Conservation (phyloP, 2,329 filamentous ascomycete genomes). For the Colletotrichum trifolii region DNA sequence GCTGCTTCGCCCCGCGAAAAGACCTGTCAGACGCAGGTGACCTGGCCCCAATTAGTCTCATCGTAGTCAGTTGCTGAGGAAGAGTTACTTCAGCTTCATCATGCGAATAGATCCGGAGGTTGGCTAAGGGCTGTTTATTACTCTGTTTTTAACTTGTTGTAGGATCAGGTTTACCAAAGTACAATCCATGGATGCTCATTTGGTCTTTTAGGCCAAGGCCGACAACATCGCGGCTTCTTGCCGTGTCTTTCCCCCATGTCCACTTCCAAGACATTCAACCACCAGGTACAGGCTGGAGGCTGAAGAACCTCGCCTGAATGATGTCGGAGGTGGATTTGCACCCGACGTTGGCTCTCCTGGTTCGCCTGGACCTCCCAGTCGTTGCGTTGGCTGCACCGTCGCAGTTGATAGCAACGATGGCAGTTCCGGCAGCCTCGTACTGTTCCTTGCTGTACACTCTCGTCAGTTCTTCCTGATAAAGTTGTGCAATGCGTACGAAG, state of each 20-base stretch:
- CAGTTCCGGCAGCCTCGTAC: slow-evolving; percentile 47
- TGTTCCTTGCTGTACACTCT: slow-evolving; percentile 38
- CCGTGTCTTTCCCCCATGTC: slow-evolving; percentile 7
- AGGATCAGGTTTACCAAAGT: slow-evolving; percentile 1
- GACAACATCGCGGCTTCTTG: slow-evolving; percentile 11
- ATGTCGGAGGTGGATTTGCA: slow-evolving; percentile 45
- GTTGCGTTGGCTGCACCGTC: slow-evolving; percentile 16
- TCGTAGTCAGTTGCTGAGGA: background rate
- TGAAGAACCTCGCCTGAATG: slow-evolving; percentile 44
- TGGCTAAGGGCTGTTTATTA: slow-evolving; percentile 2
- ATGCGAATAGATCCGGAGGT: slow-evolving; percentile 7
- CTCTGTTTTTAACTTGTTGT: slow-evolving; percentile 11
- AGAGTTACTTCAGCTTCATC: slow-evolving; percentile 10
- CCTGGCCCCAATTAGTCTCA: slow-evolving; percentile 3
- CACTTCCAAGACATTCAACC: slow-evolving; percentile 15
- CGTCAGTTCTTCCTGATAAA: background rate
- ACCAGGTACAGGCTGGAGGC: slow-evolving; percentile 41
- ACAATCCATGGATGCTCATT: background rate
- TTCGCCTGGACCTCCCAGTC: slow-evolving; percentile 6
- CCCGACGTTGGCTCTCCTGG: slow-evolving; percentile 12
- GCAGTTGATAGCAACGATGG: slow-evolving; percentile 30
- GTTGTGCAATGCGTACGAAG: background rate
- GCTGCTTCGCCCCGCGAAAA: slow-evolving; percentile 25
- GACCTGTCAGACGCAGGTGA: slow-evolving; percentile 13
- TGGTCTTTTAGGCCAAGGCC: slow-evolving; percentile 8